A percentile compares a stretch with the other conserved stretches of the same genome.
Conservation (phyloP, 345 rosid species). For the Citrus reticulata region DNA sequence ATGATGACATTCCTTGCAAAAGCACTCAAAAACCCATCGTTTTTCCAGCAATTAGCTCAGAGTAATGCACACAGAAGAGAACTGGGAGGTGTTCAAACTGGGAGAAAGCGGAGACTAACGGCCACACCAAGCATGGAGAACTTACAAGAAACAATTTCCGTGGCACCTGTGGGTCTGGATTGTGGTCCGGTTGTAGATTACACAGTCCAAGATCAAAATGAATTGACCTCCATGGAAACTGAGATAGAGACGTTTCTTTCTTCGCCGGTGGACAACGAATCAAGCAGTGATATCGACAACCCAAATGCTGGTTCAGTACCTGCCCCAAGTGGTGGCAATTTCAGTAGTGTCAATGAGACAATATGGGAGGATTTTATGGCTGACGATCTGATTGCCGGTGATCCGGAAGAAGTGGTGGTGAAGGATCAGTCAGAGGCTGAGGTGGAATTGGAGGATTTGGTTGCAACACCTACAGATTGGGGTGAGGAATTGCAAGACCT, state of each 20-base stretch:
- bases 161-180: constrained; percentile 1
- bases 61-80: constrained; percentile 32
- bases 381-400: constrained; percentile 33
- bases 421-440: constrained; percentile 35
- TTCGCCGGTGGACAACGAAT: constrained; percentile 45
- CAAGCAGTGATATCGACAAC: constrained; percentile 30
- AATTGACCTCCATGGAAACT: constrained; percentile 19
- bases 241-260: constrained; percentile 53
- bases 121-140: constrained; percentile 46
- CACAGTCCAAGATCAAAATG: constrained; percentile 12
- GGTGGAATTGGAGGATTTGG: constrained; percentile 54
- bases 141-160: constrained; percentile 25
- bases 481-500: constrained; percentile 52
- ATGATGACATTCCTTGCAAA: constrained; percentile 74
- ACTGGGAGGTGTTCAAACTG: constrained; percentile 32
- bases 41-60: constrained; percentile 45
- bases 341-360: constrained; percentile 30
- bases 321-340: constrained; percentile 10
- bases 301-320: constrained; percentile 15
- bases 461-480: constrained; percentile 46
- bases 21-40: constrained; percentile 50
- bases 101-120: constrained; percentile 57
- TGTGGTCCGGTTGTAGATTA: constrained; percentile 16
- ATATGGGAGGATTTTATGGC: constrained; percentile 44
- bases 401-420: constrained; percentile 26